Percentiles rank a stretch among this genome's conserved stretches.
These are phyloP conservation scores for Penicillium sp. DNA, from an alignment of 2,329 filamentous ascomycete genomes.

Conservation along the genomic window DNA sequence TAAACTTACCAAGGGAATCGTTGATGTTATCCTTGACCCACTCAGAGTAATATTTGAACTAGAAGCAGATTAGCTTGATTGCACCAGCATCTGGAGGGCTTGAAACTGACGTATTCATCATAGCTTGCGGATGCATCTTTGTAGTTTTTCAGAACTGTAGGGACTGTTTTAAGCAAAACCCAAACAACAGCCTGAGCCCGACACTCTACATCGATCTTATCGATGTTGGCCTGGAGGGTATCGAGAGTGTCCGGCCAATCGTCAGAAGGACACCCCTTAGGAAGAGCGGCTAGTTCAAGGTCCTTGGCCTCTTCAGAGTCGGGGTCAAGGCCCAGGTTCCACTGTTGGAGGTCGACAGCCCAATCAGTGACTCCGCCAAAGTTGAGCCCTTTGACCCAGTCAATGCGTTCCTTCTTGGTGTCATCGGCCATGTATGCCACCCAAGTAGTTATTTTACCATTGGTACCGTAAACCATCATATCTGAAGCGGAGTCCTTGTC, in stretches of 20 bases:
- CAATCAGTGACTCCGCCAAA: conserved; percentile 38
- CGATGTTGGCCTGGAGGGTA: not conserved
- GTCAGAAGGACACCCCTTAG: not conserved
- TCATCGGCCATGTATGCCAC: conserved; percentile 7
- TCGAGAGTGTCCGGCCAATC: not conserved
- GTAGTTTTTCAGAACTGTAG: not conserved
- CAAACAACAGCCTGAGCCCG: not conserved
- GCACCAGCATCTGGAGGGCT: not conserved
- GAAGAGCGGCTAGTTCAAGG: not conserved
- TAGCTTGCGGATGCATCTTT: not conserved
- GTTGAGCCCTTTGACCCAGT: conserved; percentile 23
- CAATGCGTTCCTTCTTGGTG: conserved; percentile 23
- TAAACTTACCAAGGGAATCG: not conserved
- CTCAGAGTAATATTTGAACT: not conserved
- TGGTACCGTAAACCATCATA: not conserved
- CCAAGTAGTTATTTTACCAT: not conserved
- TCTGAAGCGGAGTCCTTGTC: not conserved
- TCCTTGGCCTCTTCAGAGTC: not conserved
- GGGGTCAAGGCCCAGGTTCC: not conserved
- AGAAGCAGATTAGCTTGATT: not conserved
- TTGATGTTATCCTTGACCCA: not conserved
- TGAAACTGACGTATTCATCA: not conserved
- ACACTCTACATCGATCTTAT: not conserved
- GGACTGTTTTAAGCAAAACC: not conserved
- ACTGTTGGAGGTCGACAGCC: conserved; percentile 33